A percentile compares a stretch with the other conserved stretches of the same genome.
phyloP scores from a whole-genome alignment of 345 rosid genomes.

The Boechera retrofracta region DNA sequence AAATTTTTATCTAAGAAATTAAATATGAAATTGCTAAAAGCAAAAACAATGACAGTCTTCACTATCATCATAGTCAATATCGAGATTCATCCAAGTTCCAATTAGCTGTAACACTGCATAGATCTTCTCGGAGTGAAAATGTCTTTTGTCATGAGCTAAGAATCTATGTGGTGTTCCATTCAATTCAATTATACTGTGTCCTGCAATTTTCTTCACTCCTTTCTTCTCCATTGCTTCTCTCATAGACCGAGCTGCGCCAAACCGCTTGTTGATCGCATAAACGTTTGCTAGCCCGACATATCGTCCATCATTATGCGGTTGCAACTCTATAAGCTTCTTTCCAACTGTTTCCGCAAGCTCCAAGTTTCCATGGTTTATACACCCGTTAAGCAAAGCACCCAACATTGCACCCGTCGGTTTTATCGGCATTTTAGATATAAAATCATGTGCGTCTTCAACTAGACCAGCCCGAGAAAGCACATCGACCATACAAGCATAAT shows the following conservation, averaged over 20 bases:
- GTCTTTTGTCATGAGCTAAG: conserved; percentile 67
- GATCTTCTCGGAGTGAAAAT: conserved; percentile 49
- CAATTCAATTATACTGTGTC: conserved; percentile 67
- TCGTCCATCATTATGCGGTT: conserved; percentile 78
- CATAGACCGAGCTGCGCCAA: conserved; percentile 67
- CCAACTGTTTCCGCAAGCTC: conserved; percentile 76
- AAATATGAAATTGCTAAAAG: not conserved
- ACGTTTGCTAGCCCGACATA: conserved; percentile 71
- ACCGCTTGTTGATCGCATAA: conserved; percentile 60
- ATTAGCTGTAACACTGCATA: conserved; percentile 51
- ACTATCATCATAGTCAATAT: conserved; percentile 28
- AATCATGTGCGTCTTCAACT: conserved; percentile 63
- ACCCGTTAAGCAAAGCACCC: conserved; percentile 78
- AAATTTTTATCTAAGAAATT: not conserved
- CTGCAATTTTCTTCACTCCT: conserved; percentile 80
- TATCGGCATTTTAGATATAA: conserved; percentile 58
- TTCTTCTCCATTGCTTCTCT: conserved; percentile 80
- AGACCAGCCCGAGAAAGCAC: conserved; percentile 77
- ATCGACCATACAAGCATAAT: conserved; percentile 89
- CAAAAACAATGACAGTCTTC: not conserved
- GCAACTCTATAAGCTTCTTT: conserved; percentile 70
- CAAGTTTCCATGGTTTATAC: conserved; percentile 65
- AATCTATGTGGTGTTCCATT: conserved; percentile 61
- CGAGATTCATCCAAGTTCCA: conserved; percentile 53
- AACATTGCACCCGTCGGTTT: conserved; percentile 74